Evolutionary conservation across 179 eudicot species (phyloP).

Genomic region (Spinacia oleracea): DNA sequence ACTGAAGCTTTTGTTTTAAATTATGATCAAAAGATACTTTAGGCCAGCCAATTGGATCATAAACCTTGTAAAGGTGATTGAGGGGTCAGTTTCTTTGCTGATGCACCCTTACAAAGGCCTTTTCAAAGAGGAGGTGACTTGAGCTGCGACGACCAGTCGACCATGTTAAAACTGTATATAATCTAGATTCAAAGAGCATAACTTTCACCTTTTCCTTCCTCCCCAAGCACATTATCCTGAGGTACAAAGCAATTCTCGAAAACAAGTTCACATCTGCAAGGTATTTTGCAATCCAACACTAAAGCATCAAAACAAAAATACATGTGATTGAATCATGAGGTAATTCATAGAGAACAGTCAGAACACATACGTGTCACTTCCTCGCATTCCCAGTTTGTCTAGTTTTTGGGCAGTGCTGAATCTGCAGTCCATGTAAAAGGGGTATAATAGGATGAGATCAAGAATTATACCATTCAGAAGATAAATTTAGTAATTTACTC

Average conservation of each 20-base stretch:
- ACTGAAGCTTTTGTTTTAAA: neutral
- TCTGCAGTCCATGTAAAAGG: conserved; percentile 46
- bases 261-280: conserved; percentile 95
- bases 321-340: neutral
- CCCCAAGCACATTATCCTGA: conserved; percentile 75
- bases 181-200: neutral
- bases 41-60: neutral
- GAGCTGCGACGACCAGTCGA: neutral
- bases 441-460: neutral
- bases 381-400: conserved; percentile 99
- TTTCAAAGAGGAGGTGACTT: neutral
- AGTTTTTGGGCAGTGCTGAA: conserved; percentile 96
- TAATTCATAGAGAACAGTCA: conserved; percentile 17
- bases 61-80: neutral
- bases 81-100: neutral
- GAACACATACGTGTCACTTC: conserved; percentile 94
- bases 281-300: neutral
- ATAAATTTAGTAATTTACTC: neutral
- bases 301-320: neutral
- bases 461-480: neutral
- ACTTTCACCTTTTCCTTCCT: conserved; percentile 85
- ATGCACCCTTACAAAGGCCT: neutral
- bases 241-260: conserved; percentile 99
- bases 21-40: neutral
- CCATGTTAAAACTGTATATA: neutral